Base-by-base conservation (phyloP, 306 rosid species). In the Vigna hirtella region DNA sequence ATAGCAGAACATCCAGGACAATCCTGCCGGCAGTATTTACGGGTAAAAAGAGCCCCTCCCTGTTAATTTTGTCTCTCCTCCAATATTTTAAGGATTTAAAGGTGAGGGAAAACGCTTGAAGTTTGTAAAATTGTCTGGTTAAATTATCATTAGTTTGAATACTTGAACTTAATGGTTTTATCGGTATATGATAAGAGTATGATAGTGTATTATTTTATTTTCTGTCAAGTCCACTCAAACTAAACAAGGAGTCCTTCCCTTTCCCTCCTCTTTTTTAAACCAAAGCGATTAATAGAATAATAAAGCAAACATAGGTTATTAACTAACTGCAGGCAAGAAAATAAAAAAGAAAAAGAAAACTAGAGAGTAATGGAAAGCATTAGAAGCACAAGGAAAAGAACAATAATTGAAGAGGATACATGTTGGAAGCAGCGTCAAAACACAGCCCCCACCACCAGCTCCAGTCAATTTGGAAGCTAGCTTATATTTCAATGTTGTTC, bases 361-460 rank as follows among this genome's bases (percentile, higher is more conserved):
- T 62, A 26, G 53, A 81, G 20, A 56, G 11, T 49, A 66, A 66
- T 9, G 28, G 70, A 77, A 70, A 73, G 22, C 49, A 24, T 40
- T n/a, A 70, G 65, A 80, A 64, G 64, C 62, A 57, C 22, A 66
- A 51, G 61, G 65, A 36, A 70, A 74, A 82, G 43, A 77, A 50
- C 5, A 24, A 51, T n/a, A 22, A 80, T 70, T 61, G 66, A 77
- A 79, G 84, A 85, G 98, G 93, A 93, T 93, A 95, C 99, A 80
- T 79, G 83, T 91, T 16, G 98, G 99, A 90, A 95, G 83, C 43
- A 92, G 86, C 5, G 99, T 95, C 58, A 95, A 90, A 88, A 95
- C 99, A 86, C 99, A 95, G 73, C 99, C 99, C 36, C 99, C 98
- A 50, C 98, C 99, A 36, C 99, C 99, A 53, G 97, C 99, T 85